A percentile compares a stretch with the other conserved stretches of the same genome.
These are phyloP conservation scores for Dictyostelium citrinum DNA, from an alignment of 78 protist genomes.

Conservation along the genomic window DNA sequence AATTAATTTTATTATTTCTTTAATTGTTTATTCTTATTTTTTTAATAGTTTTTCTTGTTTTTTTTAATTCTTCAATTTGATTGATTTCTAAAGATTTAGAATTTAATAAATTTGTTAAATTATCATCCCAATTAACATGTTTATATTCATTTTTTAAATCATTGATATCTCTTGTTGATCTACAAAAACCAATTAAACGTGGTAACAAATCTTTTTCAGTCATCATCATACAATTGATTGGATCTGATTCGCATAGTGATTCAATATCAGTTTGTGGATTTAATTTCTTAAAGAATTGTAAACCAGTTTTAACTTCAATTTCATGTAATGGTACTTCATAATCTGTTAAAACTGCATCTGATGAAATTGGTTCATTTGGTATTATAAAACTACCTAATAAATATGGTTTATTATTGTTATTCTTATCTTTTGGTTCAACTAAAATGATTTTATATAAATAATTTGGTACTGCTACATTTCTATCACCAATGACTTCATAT, in stretches of 20 bases:
- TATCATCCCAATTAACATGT: background rate
- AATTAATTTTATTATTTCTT: too few relatives aligned
- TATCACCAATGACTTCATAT: conserved; percentile 59
- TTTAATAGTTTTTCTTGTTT: background rate
- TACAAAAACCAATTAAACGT: background rate
- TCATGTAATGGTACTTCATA: conserved; percentile 26
- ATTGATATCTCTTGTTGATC: background rate
- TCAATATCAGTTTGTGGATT: background rate
- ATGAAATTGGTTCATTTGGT: conserved; percentile 45
- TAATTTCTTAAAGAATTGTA: conserved; percentile 22
- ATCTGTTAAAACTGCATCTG: background rate
- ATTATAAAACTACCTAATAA: conserved; percentile 19
- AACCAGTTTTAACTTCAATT: conserved; percentile 30
- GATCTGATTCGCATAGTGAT: conserved; percentile 30
- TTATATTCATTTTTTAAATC: background rate
- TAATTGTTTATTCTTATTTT: background rate
- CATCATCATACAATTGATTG: conserved; percentile 18
- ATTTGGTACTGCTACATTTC: conserved; percentile 65
- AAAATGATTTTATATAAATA: conserved; percentile 52
- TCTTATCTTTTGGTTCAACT: background rate
- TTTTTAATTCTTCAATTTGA: background rate
- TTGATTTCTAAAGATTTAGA: background rate
- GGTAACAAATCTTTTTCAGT: background rate
- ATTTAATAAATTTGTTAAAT: background rate
- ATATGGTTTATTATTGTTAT: background rate